phyloP scores from a whole-genome alignment of 169 alveolate species.

The Babesia bigemina region DNA sequence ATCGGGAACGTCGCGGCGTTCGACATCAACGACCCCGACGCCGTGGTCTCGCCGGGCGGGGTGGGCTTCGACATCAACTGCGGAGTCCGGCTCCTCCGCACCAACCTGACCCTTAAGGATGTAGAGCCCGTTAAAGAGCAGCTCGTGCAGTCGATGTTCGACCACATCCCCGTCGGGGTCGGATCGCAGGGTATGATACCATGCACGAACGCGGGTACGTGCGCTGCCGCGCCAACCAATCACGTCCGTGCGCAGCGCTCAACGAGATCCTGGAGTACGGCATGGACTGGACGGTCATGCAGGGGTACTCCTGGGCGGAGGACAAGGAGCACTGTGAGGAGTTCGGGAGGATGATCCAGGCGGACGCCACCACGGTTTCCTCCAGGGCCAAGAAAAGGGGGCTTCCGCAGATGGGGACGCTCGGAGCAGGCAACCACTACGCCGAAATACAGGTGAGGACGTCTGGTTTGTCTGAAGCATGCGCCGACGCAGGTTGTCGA shows the following conservation, averaged over 20 bases:
- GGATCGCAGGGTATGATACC: constrained; percentile 84
- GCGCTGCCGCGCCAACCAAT: background rate
- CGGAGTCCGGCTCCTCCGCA: constrained; percentile 84
- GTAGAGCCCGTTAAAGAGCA: constrained; percentile 74
- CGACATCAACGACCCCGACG: constrained; percentile 77
- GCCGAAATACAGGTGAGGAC: constrained; percentile 83
- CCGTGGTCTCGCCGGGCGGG: constrained; percentile 90
- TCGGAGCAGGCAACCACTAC: constrained; percentile 91
- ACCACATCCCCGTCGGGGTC: constrained; percentile 90
- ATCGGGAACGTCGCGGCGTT: constrained; percentile 91
- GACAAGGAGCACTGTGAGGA: constrained; percentile 86
- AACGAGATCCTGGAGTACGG: constrained; percentile 83
- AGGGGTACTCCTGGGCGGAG: constrained; percentile 83
- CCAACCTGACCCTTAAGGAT: constrained; percentile 69
- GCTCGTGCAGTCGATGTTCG: constrained; percentile 83
- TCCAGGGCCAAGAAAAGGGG: constrained; percentile 86
- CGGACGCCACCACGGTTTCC: constrained; percentile 85
- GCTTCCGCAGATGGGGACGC: constrained; percentile 88
- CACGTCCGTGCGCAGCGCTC: constrained; percentile 26
- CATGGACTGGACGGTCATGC: constrained; percentile 81
- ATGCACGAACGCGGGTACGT: constrained; percentile 55
- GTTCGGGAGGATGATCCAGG: constrained; percentile 85
- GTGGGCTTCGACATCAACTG: constrained; percentile 91
- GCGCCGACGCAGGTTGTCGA: constrained; percentile 2
- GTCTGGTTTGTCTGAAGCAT: background rate